Evolutionary conservation across 768 basidiomycete genomes (phyloP).

Genomic region (Amanita muscaria): DNA sequence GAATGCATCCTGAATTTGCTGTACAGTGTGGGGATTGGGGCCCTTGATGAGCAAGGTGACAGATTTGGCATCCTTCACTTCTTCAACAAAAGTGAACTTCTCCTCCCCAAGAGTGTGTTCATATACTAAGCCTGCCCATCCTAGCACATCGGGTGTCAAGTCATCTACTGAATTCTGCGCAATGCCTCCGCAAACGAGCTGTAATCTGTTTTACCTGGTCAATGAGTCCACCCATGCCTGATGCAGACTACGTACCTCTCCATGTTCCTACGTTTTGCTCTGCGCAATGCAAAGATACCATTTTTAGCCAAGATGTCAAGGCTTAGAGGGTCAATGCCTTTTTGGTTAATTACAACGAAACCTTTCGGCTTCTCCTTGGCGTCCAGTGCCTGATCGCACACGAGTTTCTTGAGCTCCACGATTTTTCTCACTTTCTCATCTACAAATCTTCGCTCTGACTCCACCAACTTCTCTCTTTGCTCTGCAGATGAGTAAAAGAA

Average conservation of each 20-base stretch:
- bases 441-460: conserved; percentile 90
- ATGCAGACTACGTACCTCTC: conserved; percentile 55
- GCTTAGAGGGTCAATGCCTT: conserved; percentile 96
- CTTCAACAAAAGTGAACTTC: conserved; percentile 96
- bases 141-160: conserved; percentile 81
- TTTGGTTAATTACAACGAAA: conserved; percentile 97
- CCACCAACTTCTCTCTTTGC: conserved; percentile 97
- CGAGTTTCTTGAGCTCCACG: conserved; percentile 90
- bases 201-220: conserved; percentile 44
- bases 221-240: conserved; percentile 4
- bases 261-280: conserved; percentile 98
- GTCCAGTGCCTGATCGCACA: conserved; percentile 89
- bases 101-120: conserved; percentile 99
- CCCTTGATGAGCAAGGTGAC: conserved; percentile 97
- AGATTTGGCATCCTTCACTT: conserved; percentile 90
- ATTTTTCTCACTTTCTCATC: conserved; percentile 95
- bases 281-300: conserved; percentile 87
- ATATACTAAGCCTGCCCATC: conserved; percentile 97
- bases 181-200: conserved; percentile 88
- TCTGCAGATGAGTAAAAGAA: conserved; percentile 99
- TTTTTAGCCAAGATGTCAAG: conserved; percentile 95
- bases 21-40: conserved; percentile 91
- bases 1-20: conserved; percentile 96
- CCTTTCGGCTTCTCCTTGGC: conserved; percentile 72
- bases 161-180: conserved; percentile 99